These are phyloP conservation scores for Boletellus dicymbophilus DNA, from an alignment of 1,284 basidiomycete genomes.

Conservation along the genomic window DNA sequence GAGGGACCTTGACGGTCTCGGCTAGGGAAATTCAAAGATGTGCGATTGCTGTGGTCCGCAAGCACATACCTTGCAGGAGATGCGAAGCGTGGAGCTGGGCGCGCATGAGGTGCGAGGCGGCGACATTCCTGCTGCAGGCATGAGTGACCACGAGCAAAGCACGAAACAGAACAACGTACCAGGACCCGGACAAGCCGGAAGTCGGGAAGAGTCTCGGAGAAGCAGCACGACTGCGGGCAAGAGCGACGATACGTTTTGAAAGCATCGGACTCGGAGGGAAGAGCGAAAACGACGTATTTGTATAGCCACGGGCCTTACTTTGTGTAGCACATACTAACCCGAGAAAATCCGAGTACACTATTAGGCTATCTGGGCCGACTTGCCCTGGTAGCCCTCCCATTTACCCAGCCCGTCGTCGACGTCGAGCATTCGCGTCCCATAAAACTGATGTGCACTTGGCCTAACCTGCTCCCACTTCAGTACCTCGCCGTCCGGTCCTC, in stretches of 20 bases:
- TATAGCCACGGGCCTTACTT: constrained; percentile 30
- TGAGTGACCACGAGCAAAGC: constrained; percentile 2
- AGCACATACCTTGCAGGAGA: constrained; percentile 74
- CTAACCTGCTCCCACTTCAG: constrained; percentile 50
- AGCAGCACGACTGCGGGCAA: constrained; percentile 62
- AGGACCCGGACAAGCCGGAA: constrained; percentile 47
- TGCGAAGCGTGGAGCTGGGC: constrained; percentile 70
- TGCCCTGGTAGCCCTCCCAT: constrained; percentile 60
- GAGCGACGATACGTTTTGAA: constrained; percentile 67
- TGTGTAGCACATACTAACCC: too few relatives aligned
- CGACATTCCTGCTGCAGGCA: constrained; percentile 42
- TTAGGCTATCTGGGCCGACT: constrained; percentile 36
- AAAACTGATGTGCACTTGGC: constrained; percentile 66
- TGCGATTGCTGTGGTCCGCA: too few relatives aligned
- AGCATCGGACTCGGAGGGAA: constrained; percentile 48
- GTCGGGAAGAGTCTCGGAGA: constrained; percentile 40
- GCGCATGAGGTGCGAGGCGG: constrained; percentile 46
- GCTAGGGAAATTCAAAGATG: constrained; percentile 41
- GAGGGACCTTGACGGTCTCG: constrained; percentile 94
- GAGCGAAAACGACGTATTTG: too few relatives aligned
- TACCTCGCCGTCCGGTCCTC: constrained; percentile 49
- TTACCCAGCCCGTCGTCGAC: constrained; percentile 55
- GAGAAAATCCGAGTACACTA: constrained; percentile 12
- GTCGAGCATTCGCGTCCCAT: constrained; percentile 59
- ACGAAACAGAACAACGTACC: constrained; percentile 41